These are phyloP conservation scores for Mycena rebaudengoi DNA, from an alignment of 768 basidiomycete species.

Conservation along the genomic window DNA sequence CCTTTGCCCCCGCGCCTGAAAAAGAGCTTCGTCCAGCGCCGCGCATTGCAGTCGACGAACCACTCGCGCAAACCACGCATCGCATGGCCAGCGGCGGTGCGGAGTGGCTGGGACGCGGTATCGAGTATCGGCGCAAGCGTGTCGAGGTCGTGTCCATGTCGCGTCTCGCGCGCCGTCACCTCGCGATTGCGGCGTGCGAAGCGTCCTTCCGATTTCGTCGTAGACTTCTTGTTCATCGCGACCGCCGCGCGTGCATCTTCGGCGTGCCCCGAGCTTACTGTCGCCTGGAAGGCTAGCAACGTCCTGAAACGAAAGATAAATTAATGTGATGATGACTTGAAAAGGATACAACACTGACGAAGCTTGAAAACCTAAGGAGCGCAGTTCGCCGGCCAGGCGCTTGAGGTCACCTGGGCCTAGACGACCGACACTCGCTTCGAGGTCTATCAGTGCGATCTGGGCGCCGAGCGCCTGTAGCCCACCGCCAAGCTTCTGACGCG, in stretches of 20 bases:
- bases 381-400: conserved; percentile 47
- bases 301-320: conserved; percentile 30
- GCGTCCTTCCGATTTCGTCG: conserved; percentile 27
- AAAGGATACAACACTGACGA: conserved; percentile 36
- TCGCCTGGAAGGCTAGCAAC: conserved; percentile 48
- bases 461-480: conserved; percentile 42
- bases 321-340: background rate
- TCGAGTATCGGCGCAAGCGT: conserved; percentile 51
- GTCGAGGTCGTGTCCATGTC: conserved; percentile 53
- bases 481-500: conserved; percentile 39
- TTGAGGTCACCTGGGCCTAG: conserved; percentile 53
- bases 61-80: conserved; percentile 37
- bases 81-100: conserved; percentile 40
- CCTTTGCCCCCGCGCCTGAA: conserved; percentile 26
- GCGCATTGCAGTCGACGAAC: conserved; percentile 46
- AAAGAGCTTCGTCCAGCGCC: conserved; percentile 46
- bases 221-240: conserved; percentile 12
- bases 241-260: conserved; percentile 30
- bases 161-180: conserved; percentile 43
- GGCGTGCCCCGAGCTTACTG: conserved; percentile 44
- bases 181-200: conserved; percentile 39
- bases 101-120: conserved; percentile 43
- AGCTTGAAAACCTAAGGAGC: conserved; percentile 47
- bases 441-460: conserved; percentile 48
- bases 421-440: conserved; percentile 53